Evolutionary conservation across 1,284 basidiomycete genomes (phyloP), one percentile per base, ranked within the genome.

Genomic region (Pyrrhoderma noxium): DNA sequence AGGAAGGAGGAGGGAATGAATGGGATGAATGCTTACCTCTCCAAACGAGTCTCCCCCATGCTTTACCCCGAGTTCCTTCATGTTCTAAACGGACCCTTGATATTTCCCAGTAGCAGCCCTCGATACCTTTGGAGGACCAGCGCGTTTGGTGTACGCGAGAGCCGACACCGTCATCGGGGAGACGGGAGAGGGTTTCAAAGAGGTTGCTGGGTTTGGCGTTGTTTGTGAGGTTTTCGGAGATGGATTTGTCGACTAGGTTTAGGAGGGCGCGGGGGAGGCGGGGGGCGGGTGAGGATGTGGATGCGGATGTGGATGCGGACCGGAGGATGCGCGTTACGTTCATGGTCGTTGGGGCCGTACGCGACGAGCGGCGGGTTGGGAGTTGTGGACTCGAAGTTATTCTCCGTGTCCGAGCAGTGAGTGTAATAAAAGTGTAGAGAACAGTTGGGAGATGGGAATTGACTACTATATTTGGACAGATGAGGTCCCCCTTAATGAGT

Each of bases 41-140:
- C 87, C 88, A 91, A 50, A 79, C 73, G 9, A 89, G 65, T 53
- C 73, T 71, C 3, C 89, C 89, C 85, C 85, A 90, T 9, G 78
- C 87, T 61, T 82, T 86, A 2, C 86, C 89, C 57, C 85, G 80
- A 27, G 65, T 71, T n/a, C 85, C 84, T 58, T 81, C 79, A 38
- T 70, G 68, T 65, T 88, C 87, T 59, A 90, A 75, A 54, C 70
- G 68, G 22, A 83, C 75, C 59, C 75, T 70, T 5, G 85, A 87
- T 42, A 92, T 74, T 45, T 78, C 66, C 85, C 85, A 92, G 61
- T 79, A 86, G 52, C 78, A 84, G 25, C 76, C 73, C 44, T 66
- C 60, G 56, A 89, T 82, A 2, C 77, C 74, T 67, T 89, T 90
- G 25, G 68, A 63, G 16, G 69, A 69, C 89, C 89, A 92, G 51